Evolutionary conservation across 2,329 filamentous ascomycete genomes (phyloP).

Genomic region (Xylariaceae sp.): DNA sequence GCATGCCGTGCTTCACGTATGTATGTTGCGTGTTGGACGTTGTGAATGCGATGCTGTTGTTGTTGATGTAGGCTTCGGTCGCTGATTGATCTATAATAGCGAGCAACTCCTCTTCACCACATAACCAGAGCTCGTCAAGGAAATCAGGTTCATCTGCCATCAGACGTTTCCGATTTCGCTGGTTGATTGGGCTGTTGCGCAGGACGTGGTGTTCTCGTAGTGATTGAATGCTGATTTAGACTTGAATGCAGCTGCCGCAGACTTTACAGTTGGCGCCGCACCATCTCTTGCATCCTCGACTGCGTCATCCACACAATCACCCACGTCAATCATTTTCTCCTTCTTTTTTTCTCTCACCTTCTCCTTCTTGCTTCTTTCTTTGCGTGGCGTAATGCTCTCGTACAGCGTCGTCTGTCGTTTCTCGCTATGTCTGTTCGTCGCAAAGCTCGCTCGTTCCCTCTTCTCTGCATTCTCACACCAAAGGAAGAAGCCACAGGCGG

Average conservation of each 20-base stretch:
- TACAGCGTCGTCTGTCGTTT: conserved; percentile 29
- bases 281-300: background rate
- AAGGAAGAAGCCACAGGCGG: conserved; percentile 52
- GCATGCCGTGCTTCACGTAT: conserved; percentile 21
- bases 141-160: conserved; percentile 25
- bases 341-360: background rate
- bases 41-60: background rate
- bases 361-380: conserved; percentile 15
- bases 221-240: conserved; percentile 12
- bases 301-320: too few species aligned
- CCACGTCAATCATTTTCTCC: too few species aligned
- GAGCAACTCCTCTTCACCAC: conserved; percentile 27
- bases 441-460: conserved; percentile 41
- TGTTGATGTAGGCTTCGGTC: too few species aligned
- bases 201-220: too few species aligned
- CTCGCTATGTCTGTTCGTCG: conserved; percentile 44
- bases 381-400: conserved; percentile 26
- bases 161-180: too few species aligned
- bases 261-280: too few species aligned
- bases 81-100: conserved; percentile 23
- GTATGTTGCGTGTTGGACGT: conserved; percentile 14
- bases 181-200: conserved; percentile 23
- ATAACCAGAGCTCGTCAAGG: conserved; percentile 28
- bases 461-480: conserved; percentile 49
- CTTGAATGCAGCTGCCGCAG: too few species aligned